These are phyloP conservation scores for Saccharomycopsis sp. DNA, from an alignment of 805 yeast genomes.

Conservation along the genomic window DNA sequence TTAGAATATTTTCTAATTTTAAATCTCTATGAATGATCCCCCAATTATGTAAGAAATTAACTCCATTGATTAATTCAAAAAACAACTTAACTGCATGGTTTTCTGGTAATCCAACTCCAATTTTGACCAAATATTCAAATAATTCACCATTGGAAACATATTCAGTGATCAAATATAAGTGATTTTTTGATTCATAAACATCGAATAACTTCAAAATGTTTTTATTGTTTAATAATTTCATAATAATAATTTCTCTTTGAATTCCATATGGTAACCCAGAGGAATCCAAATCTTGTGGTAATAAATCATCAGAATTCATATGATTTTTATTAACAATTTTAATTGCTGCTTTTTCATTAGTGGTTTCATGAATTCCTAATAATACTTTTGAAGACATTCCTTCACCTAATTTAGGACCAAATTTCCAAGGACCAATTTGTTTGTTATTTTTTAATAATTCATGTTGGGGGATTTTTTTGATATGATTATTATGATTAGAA, in stretches of 20 bases:
- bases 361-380: constrained; percentile 54
- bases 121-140: constrained; percentile 59
- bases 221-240: constrained; percentile 91
- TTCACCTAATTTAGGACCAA: constrained; percentile 69
- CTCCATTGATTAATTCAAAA: constrained; percentile 68
- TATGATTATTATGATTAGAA: constrained; percentile 20
- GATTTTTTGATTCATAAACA: constrained; percentile 96
- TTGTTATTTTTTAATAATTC: constrained; percentile 30
- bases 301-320: constrained; percentile 26
- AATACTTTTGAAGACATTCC: constrained; percentile 80
- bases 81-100: constrained; percentile 67
- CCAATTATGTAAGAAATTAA: constrained; percentile 70
- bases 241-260: constrained; percentile 93
- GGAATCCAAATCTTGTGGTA: constrained; percentile 31
- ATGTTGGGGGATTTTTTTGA: constrained; percentile 29
- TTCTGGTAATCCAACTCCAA: constrained; percentile 60
- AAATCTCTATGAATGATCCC: constrained; percentile 77
- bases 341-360: constrained; percentile 74
- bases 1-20: constrained; percentile 68
- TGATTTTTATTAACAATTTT: constrained; percentile 68
- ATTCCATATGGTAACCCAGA: constrained; percentile 85
- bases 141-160: constrained; percentile 86
- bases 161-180: constrained; percentile 67
- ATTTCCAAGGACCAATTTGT: constrained; percentile 71
- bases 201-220: constrained; percentile 90